Evolutionary conservation across 257 asterid species (phyloP).

Genomic region (Voacanga thouarsii): DNA sequence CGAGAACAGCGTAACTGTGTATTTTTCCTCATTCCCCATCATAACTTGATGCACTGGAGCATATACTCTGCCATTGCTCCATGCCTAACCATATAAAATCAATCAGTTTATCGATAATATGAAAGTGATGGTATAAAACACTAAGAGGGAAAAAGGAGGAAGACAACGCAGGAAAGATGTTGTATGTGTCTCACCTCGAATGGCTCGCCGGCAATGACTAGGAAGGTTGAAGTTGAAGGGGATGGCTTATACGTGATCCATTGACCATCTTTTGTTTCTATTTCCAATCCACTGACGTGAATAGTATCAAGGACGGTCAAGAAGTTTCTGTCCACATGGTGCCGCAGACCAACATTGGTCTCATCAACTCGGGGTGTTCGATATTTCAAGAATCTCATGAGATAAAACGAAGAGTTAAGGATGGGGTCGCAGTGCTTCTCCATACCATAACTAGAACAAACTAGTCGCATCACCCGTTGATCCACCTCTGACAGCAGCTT

Average conservation of each 20-base stretch:
- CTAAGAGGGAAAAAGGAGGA: background rate
- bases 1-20: constrained; percentile 56
- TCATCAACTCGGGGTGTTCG: constrained; percentile 34
- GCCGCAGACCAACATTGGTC: constrained; percentile 49
- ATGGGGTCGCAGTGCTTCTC: constrained; percentile 49
- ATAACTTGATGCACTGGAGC: constrained; percentile 60
- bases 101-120: background rate
- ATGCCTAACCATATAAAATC: constrained; percentile 37
- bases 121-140: too few relatives aligned
- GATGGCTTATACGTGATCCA: constrained; percentile 54
- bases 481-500: constrained; percentile 54
- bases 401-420: constrained; percentile 37
- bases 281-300: constrained; percentile 56
- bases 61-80: constrained; percentile 70
- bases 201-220: constrained; percentile 79
- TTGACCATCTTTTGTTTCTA: constrained; percentile 50
- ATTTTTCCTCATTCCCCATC: constrained; percentile 43
- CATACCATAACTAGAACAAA: constrained; percentile 58
- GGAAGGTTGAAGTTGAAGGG: constrained; percentile 44
- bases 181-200: constrained; percentile 38
- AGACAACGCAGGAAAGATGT: background rate
- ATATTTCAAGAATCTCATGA: constrained; percentile 62
- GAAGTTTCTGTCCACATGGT: constrained; percentile 68
- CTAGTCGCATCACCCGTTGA: constrained; percentile 45
- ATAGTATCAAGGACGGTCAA: constrained; percentile 66